Conservation (phyloP, 2,329 filamentous ascomycete species). For the Apiospora kogelbergensis region DNA sequence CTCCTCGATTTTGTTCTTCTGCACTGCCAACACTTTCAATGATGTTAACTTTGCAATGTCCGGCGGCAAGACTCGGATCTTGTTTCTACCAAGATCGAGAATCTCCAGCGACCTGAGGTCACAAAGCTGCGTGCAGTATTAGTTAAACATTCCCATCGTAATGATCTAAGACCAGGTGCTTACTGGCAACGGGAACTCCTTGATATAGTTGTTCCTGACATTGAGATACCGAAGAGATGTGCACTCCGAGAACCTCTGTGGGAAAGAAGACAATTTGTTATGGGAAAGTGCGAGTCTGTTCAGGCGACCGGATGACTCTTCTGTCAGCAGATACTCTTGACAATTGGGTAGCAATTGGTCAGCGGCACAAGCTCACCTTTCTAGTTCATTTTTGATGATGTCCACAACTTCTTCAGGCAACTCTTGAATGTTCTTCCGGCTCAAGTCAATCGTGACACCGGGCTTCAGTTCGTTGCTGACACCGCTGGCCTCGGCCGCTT, state of each 20-base stretch:
- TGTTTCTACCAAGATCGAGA: constrained; percentile 87
- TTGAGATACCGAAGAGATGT: constrained; percentile 78
- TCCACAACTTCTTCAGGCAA: constrained; percentile 74
- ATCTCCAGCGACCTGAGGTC: constrained; percentile 87
- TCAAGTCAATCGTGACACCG: constrained; percentile 76
- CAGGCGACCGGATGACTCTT: constrained; percentile 1
- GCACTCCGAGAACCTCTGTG: constrained; percentile 71
- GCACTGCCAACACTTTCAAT: constrained; percentile 84
- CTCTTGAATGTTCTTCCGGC: constrained; percentile 70
- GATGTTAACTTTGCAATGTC: constrained; percentile 80
- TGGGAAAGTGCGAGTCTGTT: constrained; percentile 76
- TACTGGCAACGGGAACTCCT: constrained; percentile 59
- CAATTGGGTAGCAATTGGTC: constrained; percentile 6
- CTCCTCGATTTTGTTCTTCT: constrained; percentile 83
- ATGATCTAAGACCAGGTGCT: constrained; percentile 16
- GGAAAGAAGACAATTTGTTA: constrained; percentile 71
- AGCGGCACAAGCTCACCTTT: constrained; percentile 53
- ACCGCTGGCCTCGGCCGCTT: constrained; percentile 59
- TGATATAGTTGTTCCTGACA: constrained; percentile 73
- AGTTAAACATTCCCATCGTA: constrained; percentile 15
- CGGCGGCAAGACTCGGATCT: constrained; percentile 72
- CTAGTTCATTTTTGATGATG: constrained; percentile 71
- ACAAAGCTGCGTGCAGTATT: constrained; percentile 63
- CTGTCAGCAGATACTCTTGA: constrained; percentile 20
- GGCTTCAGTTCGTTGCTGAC: constrained; percentile 63